Percentiles rank a stretch among this genome's conserved stretches.
phyloP scores from a whole-genome alignment of 441 rosid genomes.

The Hura crepitans region DNA sequence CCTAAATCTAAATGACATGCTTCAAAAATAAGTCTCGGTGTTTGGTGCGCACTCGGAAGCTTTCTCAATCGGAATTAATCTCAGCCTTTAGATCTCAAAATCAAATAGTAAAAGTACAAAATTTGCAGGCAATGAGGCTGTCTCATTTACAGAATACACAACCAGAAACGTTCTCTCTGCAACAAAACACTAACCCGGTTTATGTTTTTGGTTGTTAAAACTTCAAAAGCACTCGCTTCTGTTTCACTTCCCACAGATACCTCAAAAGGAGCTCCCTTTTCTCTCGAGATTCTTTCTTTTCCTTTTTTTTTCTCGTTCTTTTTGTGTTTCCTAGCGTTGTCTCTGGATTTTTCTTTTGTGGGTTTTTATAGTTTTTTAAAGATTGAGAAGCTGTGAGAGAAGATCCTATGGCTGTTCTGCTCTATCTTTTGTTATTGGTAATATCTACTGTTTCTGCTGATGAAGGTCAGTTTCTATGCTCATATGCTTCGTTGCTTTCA shows the following conservation, averaged over 20 bases:
- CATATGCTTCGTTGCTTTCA: background rate
- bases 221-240: slow-evolving; percentile 16
- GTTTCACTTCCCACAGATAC: slow-evolving; percentile 16
- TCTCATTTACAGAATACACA: background rate
- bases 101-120: background rate
- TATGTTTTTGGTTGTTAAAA: slow-evolving; percentile 1
- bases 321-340: slow-evolving; percentile 5
- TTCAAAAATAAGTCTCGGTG: too few relatives aligned
- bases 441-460: slow-evolving; percentile 51
- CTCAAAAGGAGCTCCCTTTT: slow-evolving; percentile 38
- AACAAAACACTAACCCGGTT: background rate
- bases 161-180: background rate
- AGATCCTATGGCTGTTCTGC: slow-evolving; percentile 44
- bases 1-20: background rate
- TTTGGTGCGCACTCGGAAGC: too few relatives aligned
- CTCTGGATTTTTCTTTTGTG: slow-evolving; percentile 22
- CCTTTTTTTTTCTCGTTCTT: background rate
- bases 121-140: background rate
- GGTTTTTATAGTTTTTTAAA: too few relatives aligned
- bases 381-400: slow-evolving; percentile 17
- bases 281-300: background rate
- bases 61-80: background rate
- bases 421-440: slow-evolving; percentile 45
- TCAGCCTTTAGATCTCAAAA: background rate
- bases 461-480: slow-evolving; percentile 47